These are phyloP conservation scores for Exophiala calicioides DNA, from an alignment of 2,329 filamentous ascomycete species.

Conservation along the genomic window DNA sequence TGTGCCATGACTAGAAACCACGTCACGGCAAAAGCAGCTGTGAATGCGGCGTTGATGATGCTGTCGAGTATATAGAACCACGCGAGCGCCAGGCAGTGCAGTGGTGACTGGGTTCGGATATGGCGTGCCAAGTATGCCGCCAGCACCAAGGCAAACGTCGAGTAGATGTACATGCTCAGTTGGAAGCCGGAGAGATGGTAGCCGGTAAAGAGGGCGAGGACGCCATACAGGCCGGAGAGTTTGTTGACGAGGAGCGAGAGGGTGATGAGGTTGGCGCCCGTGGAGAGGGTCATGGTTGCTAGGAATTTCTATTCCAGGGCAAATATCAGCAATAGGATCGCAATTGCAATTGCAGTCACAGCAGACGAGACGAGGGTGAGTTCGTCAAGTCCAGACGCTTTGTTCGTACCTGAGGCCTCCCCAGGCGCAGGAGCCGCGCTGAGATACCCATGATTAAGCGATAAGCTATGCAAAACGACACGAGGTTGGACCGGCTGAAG, in stretches of 20 bases:
- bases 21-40: conserved; percentile 74
- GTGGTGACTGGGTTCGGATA: conserved; percentile 74
- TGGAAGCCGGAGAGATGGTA: conserved; percentile 80
- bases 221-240: conserved; percentile 83
- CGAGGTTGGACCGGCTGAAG: too few relatives aligned
- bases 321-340: conserved; percentile 6
- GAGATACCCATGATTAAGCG: conserved; percentile 34
- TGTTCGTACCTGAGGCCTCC: conserved; percentile 49
- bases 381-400: too few relatives aligned
- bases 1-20: conserved; percentile 80
- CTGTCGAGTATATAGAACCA: conserved; percentile 86
- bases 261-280: conserved; percentile 81
- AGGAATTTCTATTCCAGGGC: conserved; percentile 67
- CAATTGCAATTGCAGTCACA: neutral
- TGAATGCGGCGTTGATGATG: conserved; percentile 78
- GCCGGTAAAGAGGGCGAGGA: conserved; percentile 85
- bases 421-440: conserved; percentile 48
- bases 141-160: conserved; percentile 67
- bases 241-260: conserved; percentile 88
- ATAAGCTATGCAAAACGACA: conserved; percentile 10
- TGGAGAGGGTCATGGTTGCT: conserved; percentile 81
- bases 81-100: conserved; percentile 77
- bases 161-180: conserved; percentile 90
- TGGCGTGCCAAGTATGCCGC: conserved; percentile 73
- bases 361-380: neutral